Conservation (phyloP, 208 protist genomes). For the Leishmania major region DNA sequence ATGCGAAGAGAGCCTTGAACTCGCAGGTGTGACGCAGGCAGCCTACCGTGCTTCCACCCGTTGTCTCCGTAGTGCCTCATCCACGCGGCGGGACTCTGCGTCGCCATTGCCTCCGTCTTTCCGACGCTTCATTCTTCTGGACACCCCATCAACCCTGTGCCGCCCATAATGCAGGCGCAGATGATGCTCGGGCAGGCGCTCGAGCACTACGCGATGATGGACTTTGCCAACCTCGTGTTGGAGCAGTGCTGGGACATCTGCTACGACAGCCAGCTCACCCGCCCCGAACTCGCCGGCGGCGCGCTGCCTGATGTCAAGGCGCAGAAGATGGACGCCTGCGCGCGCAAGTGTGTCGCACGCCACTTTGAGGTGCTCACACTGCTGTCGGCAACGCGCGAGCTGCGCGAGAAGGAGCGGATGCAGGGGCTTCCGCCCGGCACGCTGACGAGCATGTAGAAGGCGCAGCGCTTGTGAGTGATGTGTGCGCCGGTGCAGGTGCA, state of each 20-base stretch:
- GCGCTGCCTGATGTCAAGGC: slow-evolving; percentile 54
- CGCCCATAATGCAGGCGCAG: slow-evolving; percentile 66
- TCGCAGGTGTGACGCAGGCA: neutral
- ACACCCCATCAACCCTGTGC: neutral
- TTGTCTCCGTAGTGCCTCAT: neutral
- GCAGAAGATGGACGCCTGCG: slow-evolving; percentile 82
- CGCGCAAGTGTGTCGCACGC: slow-evolving; percentile 84
- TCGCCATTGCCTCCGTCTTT: neutral
- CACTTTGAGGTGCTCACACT: slow-evolving; percentile 90
- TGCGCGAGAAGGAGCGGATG: slow-evolving; percentile 46
- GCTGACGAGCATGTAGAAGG: slow-evolving; percentile 7
- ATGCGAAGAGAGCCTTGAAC: neutral
- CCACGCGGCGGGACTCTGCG: neutral
- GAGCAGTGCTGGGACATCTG: slow-evolving; percentile 90
- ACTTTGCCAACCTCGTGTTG: slow-evolving; percentile 65
- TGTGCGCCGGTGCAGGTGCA: neutral
- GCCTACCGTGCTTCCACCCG: neutral
- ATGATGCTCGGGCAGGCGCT: slow-evolving; percentile 74
- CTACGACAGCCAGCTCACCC: slow-evolving; percentile 76
- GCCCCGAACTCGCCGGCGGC: slow-evolving; percentile 53
- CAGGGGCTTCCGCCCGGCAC: slow-evolving; percentile 32
- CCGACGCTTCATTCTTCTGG: neutral
- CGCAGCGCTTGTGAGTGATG: neutral
- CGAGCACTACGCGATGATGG: slow-evolving; percentile 76
- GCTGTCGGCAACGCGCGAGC: slow-evolving; percentile 58